Conservation (phyloP, 495 filamentous ascomycete genomes). For the Filosporella fistucella region DNA sequence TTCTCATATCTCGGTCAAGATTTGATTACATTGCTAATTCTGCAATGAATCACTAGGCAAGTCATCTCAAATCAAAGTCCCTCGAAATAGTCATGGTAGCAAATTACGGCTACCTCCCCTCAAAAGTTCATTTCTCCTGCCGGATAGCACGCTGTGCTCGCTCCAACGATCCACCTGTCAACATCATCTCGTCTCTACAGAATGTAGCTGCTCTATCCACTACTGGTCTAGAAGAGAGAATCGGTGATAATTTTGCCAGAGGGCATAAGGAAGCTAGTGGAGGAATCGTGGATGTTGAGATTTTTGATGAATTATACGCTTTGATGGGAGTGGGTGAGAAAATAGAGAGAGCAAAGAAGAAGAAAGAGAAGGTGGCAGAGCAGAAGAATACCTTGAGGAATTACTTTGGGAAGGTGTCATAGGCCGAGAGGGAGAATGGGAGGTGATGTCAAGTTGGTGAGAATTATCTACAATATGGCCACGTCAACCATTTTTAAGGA, state of each 20-base stretch:
- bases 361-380: conserved; percentile 13
- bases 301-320: conserved; percentile 53
- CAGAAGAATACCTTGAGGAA: conserved; percentile 45
- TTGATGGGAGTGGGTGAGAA: conserved; percentile 49
- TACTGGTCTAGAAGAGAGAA: conserved; percentile 33
- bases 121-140: conserved; percentile 55
- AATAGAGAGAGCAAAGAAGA: conserved; percentile 29
- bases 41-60: too few species aligned
- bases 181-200: conserved; percentile 49
- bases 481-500: too few species aligned
- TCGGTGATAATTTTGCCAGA: conserved; percentile 51
- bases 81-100: conserved; percentile 53
- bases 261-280: conserved; percentile 57
- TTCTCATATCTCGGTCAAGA: neutral
- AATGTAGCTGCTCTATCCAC: conserved; percentile 37
- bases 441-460: too few species aligned
- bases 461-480: too few species aligned
- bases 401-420: conserved; percentile 41
- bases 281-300: conserved; percentile 44
- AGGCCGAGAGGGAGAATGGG: too few species aligned
- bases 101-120: conserved; percentile 53
- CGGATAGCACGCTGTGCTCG: conserved; percentile 43
- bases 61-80: conserved; percentile 40
- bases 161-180: conserved; percentile 38
- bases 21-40: neutral